These are phyloP conservation scores for Penicillium tannophilum DNA, from an alignment of 495 filamentous ascomycete genomes.

Conservation along the genomic window DNA sequence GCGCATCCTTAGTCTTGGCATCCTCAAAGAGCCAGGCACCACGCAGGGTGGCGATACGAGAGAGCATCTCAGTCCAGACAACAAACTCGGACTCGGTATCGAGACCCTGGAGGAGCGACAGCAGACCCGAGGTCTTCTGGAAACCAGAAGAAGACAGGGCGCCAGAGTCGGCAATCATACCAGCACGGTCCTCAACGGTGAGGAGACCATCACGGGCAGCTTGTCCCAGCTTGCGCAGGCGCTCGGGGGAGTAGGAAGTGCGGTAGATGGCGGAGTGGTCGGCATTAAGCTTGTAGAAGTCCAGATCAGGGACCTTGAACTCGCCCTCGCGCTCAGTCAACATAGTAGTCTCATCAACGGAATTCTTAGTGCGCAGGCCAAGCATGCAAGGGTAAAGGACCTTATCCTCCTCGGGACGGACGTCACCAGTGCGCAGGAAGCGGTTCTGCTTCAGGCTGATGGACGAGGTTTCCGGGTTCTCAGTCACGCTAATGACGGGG, in stretches of 20 bases:
- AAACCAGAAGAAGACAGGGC: conserved; percentile 88
- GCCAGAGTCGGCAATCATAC: conserved; percentile 94
- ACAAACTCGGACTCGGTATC: conserved; percentile 83
- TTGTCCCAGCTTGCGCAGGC: conserved; percentile 64
- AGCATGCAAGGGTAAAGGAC: conserved; percentile 68
- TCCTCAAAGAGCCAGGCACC: conserved; percentile 90
- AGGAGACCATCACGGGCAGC: conserved; percentile 85
- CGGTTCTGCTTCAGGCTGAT: conserved; percentile 66
- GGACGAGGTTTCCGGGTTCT: conserved; percentile 47
- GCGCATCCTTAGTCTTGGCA: conserved; percentile 65
- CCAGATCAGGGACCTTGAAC: conserved; percentile 63
- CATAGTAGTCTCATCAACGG: conserved; percentile 59
- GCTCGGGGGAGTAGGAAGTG: conserved; percentile 62
- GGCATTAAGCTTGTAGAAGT: conserved; percentile 71
- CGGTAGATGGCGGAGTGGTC: conserved; percentile 68
- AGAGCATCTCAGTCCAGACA: conserved; percentile 90
- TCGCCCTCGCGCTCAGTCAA: conserved; percentile 73
- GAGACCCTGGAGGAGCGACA: conserved; percentile 84
- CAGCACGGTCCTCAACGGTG: conserved; percentile 89
- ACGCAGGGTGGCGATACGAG: conserved; percentile 72
- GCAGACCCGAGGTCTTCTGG: conserved; percentile 85
- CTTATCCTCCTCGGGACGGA: conserved; percentile 69
- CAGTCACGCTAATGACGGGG: conserved; percentile 64
- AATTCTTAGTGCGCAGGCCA: conserved; percentile 59
- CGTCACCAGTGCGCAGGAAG: conserved; percentile 67